Evolutionary conservation across 306 rosid genomes (phyloP).

Genomic region (Corylus avellana): DNA sequence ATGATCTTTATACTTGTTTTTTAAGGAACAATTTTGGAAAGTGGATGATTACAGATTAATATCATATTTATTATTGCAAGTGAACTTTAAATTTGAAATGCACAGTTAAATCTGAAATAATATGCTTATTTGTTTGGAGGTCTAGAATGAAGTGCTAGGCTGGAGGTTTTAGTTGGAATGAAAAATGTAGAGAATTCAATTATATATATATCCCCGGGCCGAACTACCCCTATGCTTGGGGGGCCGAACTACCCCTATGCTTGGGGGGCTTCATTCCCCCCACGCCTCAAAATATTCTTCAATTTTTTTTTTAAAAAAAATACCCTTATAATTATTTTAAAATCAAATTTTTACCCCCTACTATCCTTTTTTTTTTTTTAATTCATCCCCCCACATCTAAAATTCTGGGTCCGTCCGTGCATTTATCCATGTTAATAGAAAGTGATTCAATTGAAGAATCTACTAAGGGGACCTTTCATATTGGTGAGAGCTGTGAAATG

Average conservation of each 20-base stretch:
- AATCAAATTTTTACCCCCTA: too few relatives aligned
- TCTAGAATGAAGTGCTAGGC: background rate
- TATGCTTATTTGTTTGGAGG: background rate
- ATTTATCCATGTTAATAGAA: background rate
- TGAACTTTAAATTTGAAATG: constrained; percentile 13
- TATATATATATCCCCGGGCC: background rate
- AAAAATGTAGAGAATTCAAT: background rate
- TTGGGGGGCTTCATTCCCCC: too few relatives aligned
- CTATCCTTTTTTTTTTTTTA: too few relatives aligned
- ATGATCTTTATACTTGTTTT: constrained; percentile 19
- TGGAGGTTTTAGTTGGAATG: background rate
- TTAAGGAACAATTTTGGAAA: constrained; percentile 5
- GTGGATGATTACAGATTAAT: constrained; percentile 5
- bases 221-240: too few relatives aligned
- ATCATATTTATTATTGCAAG: constrained; percentile 9
- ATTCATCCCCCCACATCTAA: too few relatives aligned
- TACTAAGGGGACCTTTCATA: background rate
- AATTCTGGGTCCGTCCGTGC: too few relatives aligned
- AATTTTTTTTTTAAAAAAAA: too few relatives aligned
- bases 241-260: too few relatives aligned
- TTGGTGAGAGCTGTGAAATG: background rate
- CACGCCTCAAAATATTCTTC: too few relatives aligned
- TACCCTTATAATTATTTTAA: too few relatives aligned
- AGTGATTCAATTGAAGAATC: background rate
- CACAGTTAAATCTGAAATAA: constrained; percentile 9